Percentiles rank a stretch among this genome's conserved stretches.
These are phyloP conservation scores for Neurospora intermedia DNA, from an alignment of 495 filamentous ascomycete species.

Conservation along the genomic window DNA sequence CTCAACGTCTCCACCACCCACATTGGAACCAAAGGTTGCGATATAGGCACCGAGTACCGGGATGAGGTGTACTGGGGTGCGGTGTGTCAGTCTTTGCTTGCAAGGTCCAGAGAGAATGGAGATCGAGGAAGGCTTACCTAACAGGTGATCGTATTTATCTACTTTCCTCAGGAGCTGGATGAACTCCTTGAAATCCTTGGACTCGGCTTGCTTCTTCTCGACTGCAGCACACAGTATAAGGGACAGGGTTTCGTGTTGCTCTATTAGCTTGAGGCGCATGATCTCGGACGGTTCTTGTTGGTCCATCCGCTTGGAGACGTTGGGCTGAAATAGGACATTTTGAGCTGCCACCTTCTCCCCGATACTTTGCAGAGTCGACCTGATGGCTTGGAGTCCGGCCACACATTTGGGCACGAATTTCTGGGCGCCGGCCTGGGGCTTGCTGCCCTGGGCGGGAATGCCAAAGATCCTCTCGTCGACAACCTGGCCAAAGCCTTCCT, in stretches of 20 bases:
- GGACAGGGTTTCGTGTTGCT: constrained; percentile 83
- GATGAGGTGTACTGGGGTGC: constrained; percentile 59
- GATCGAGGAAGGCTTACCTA: constrained; percentile 15
- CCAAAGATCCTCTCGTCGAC: constrained; percentile 31
- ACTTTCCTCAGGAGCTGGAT: constrained; percentile 51
- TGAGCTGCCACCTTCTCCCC: constrained; percentile 60
- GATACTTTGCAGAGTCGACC: constrained; percentile 59
- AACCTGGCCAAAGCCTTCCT: constrained; percentile 26
- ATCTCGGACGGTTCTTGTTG: constrained; percentile 62
- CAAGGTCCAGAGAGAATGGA: background rate
- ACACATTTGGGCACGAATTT: constrained; percentile 60
- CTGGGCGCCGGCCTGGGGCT: constrained; percentile 3
- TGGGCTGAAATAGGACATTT: constrained; percentile 52
- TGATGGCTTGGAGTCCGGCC: constrained; percentile 59
- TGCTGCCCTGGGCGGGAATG: constrained; percentile 15
- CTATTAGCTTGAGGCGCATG: constrained; percentile 58
- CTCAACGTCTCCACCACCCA: constrained; percentile 44
- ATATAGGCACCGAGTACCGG: constrained; percentile 66
- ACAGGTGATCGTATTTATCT: constrained; percentile 59
- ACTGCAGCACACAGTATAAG: constrained; percentile 65
- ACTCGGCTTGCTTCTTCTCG: constrained; percentile 55
- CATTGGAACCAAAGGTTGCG: constrained; percentile 60
- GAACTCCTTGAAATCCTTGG: constrained; percentile 63
- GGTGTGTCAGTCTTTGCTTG: background rate
- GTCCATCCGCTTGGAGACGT: constrained; percentile 49